Evolutionary conservation across 2,329 filamentous ascomycete genomes (phyloP), one percentile per base, ranked within the genome.

Genomic region (Cladosporium austrohemisphaericum): DNA sequence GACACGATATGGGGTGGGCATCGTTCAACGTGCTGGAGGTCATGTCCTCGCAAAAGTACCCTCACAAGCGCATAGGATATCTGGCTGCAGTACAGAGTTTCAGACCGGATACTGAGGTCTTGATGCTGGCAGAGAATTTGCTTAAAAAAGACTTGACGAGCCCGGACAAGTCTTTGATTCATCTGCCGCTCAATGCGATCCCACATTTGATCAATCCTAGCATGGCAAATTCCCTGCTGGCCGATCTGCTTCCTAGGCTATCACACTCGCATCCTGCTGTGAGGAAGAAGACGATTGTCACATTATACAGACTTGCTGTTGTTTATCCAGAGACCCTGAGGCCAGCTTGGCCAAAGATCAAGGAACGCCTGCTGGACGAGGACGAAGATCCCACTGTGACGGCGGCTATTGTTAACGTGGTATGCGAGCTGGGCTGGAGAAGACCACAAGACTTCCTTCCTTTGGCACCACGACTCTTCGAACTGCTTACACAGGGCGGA

Each of bases 1-100:
- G 93, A 11, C 88, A 97, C 67, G 93, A 97, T 71, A 98, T 98
- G 93, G 96, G 92, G 3, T 98, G 93, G 93, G 93, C 93, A 3
- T 91, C 91, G 10, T 98, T 98, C 72, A 88, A 98, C 68, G 92
- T 97, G 45, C 84, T 98, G 40, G 93, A 98, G 73, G 93, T 98
- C 71, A 98, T 98, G 93, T 95, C 91, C 29, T 95, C 89, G 31
- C 78, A 86, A 40, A 97, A 96, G 67, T 95, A 95, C 68, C 80
- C 90, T 58, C 92, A 96, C 70, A 98, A 98, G 72, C 81, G 92
- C 57, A 89, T 96, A 36, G 93, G 92, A 51, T 98, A 98, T 68
- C 77, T 98, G 16, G 92, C 87, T 11, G 93, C 93, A 7, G 90
- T 95, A 23, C 93, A 98, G 76, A 97, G 86, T 74, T 98, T 96